These are phyloP conservation scores for Aspergillus sp. DNA, from an alignment of 2,329 filamentous ascomycete species.

Conservation along the genomic window DNA sequence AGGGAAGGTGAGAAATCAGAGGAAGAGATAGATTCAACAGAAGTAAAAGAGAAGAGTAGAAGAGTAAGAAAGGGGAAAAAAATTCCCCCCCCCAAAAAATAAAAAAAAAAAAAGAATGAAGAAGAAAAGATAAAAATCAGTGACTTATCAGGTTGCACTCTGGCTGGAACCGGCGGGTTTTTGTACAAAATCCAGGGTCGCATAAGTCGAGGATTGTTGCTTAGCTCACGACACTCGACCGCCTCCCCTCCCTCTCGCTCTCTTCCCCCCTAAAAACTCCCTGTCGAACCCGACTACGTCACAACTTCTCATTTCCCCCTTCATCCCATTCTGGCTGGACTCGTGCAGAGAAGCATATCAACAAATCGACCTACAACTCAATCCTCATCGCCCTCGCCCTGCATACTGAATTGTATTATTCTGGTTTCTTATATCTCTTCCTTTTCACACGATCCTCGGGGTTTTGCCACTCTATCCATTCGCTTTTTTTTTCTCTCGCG, in stretches of 20 bases:
- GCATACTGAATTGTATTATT: conserved; percentile 5
- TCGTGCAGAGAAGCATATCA: conserved; percentile 10
- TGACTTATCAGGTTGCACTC: conserved; percentile 12
- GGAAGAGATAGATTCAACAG: too few relatives aligned
- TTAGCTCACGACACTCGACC: conserved; percentile 23
- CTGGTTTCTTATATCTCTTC: background rate
- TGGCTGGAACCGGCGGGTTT: conserved; percentile 16
- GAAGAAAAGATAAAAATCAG: conserved; percentile 1
- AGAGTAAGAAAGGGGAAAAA: background rate
- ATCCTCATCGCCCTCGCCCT: background rate
- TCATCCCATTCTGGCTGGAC: conserved; percentile 13
- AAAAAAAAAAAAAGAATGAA: conserved; percentile 1
- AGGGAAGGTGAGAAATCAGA: too few relatives aligned
- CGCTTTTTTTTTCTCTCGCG: conserved; percentile 10
- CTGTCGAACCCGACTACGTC: conserved; percentile 37
- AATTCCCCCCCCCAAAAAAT: too few relatives aligned
- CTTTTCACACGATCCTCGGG: conserved; percentile 5
- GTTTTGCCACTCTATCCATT: conserved; percentile 3
- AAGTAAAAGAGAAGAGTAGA: too few relatives aligned
- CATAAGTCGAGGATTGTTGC: conserved; percentile 16
- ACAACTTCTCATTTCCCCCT: conserved; percentile 29
- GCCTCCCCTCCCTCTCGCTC: conserved; percentile 19
- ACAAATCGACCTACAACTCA: conserved; percentile 5
- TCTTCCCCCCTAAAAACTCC: conserved; percentile 32
- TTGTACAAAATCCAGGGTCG: conserved; percentile 23